phyloP scores from a whole-genome alignment of 1,284 basidiomycete species.

The Trametes versicolor region DNA sequence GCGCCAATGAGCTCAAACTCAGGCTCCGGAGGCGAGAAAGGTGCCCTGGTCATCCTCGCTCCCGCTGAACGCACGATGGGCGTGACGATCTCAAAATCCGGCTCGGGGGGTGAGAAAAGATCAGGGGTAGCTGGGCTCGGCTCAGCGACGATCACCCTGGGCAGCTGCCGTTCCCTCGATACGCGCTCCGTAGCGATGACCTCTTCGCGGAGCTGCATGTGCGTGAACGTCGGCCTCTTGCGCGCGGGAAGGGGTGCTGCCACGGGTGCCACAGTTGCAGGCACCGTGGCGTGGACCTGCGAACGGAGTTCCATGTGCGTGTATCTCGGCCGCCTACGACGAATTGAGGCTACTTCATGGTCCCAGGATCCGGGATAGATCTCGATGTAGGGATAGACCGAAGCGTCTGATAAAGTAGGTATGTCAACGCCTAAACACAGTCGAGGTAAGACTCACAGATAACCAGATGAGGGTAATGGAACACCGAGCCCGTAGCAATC shows the following conservation, averaged over 20 bases:
- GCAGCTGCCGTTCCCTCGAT: slow-evolving; percentile 9
- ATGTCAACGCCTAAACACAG: not conserved
- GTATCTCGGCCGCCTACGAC: slow-evolving; percentile 26
- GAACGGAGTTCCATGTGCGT: slow-evolving; percentile 34
- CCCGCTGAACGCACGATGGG: slow-evolving; percentile 15
- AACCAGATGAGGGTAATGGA: slow-evolving; percentile 28
- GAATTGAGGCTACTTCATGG: not conserved
- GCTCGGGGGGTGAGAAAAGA: slow-evolving; percentile 19
- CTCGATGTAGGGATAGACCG: slow-evolving; percentile 53
- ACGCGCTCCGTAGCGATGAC: slow-evolving; percentile 26
- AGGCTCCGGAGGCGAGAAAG: slow-evolving; percentile 19
- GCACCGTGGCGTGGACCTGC: slow-evolving; percentile 15
- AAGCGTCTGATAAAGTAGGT: slow-evolving; percentile 30
- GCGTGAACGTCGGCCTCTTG: slow-evolving; percentile 12
- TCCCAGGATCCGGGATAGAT: slow-evolving; percentile 49
- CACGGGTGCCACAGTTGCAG: slow-evolving; percentile 16
- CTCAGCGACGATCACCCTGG: slow-evolving; percentile 25
- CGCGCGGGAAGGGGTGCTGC: slow-evolving; percentile 12
- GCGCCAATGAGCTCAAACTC: slow-evolving; percentile 20
- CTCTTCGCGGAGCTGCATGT: slow-evolving; percentile 31
- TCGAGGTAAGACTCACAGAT: slow-evolving; percentile 22
- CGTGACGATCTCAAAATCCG: slow-evolving; percentile 31
- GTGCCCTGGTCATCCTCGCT: not conserved
- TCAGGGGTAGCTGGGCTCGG: slow-evolving; percentile 29
- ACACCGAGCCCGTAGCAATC: slow-evolving; percentile 9